Conservation (phyloP, 768 basidiomycete genomes). For the Calocybe indica region DNA sequence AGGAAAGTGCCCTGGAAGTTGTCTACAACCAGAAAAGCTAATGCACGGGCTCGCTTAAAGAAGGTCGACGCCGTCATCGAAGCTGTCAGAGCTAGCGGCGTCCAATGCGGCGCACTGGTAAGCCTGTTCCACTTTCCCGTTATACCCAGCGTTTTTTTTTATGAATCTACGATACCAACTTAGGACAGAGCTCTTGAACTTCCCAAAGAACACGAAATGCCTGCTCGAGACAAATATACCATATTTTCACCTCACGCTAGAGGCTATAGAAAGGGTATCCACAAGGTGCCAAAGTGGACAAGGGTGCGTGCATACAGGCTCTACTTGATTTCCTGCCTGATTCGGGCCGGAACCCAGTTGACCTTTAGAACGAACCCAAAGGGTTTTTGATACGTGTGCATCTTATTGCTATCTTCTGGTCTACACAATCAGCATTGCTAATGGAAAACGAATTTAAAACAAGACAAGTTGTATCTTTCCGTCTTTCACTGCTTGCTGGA, state of each 20-base stretch:
- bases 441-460: slow-evolving; percentile 39
- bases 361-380: slow-evolving; percentile 85
- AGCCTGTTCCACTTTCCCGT: slow-evolving; percentile 18
- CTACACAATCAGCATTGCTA: slow-evolving; percentile 6
- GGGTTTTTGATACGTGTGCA: slow-evolving; percentile 62
- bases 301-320: slow-evolving; percentile 46
- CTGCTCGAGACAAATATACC: slow-evolving; percentile 90
- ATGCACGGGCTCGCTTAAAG: slow-evolving; percentile 83
- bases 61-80: slow-evolving; percentile 93
- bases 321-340: background rate
- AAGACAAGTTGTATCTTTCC: slow-evolving; percentile 79
- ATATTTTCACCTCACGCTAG: slow-evolving; percentile 63
- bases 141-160: background rate
- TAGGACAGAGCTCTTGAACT: slow-evolving; percentile 73
- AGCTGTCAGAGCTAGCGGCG: slow-evolving; percentile 75
- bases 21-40: slow-evolving; percentile 87
- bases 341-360: slow-evolving; percentile 39
- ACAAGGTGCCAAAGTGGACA: slow-evolving; percentile 98
- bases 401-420: slow-evolving; percentile 1
- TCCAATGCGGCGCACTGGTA: slow-evolving; percentile 73
- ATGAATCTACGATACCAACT: background rate
- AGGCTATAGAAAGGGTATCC: slow-evolving; percentile 91
- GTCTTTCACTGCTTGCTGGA: slow-evolving; percentile 57
- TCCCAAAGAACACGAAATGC: slow-evolving; percentile 94
- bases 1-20: slow-evolving; percentile 97